A percentile compares a stretch with the other conserved stretches of the same genome.
Evolutionary conservation across 179 eudicot genomes (phyloP).

Genomic region (Corrigiola litoralis): DNA sequence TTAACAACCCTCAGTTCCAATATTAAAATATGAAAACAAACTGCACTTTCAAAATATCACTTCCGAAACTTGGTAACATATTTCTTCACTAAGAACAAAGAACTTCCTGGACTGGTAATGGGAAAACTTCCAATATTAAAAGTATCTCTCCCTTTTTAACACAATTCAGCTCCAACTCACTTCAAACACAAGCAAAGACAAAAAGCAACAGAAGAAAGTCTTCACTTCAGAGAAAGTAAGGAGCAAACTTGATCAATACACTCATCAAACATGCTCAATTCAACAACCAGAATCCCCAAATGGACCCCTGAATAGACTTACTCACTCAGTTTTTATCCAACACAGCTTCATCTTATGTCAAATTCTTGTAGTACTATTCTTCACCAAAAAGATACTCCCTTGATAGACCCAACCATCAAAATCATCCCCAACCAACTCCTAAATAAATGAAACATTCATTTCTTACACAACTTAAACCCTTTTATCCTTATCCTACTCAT

Average conservation of each 20-base stretch:
- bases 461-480: too few species aligned
- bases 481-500: not conserved
- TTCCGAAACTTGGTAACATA: not conserved
- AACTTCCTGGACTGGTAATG: not conserved
- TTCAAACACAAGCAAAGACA: too few species aligned
- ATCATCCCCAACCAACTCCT: not conserved
- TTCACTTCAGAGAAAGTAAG: too few species aligned
- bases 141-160: not conserved
- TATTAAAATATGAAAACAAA: not conserved
- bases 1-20: not conserved
- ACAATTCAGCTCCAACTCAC: not conserved
- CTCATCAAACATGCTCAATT: too few species aligned
- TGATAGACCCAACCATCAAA: not conserved
- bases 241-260: too few species aligned
- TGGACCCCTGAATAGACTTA: too few species aligned
- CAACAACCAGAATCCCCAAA: too few species aligned
- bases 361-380: too few species aligned
- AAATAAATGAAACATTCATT: not conserved
- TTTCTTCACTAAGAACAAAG: not conserved
- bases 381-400: not conserved
- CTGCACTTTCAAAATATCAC: not conserved
- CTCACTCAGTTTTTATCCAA: too few species aligned
- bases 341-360: too few species aligned
- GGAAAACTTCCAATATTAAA: too few species aligned
- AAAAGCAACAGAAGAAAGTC: too few species aligned